Percentiles rank a stretch among this genome's conserved stretches.
These are phyloP conservation scores for Diplocarpon mali DNA, from an alignment of 2,329 filamentous ascomycete species.

Conservation along the genomic window DNA sequence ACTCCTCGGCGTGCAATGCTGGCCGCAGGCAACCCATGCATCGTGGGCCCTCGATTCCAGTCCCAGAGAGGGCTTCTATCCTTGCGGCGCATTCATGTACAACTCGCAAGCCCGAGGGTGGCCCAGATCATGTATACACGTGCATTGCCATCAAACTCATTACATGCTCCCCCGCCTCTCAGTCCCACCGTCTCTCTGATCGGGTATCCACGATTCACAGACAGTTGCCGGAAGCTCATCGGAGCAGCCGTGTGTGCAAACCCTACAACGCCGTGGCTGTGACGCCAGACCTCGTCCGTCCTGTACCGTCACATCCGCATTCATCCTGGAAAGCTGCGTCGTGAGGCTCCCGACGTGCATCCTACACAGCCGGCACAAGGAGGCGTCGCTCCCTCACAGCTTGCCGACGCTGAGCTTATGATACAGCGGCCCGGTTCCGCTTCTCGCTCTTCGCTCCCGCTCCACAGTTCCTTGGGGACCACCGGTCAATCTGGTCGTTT, in stretches of 20 bases:
- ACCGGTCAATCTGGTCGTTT: constrained; percentile 31
- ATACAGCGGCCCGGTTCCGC: constrained; percentile 30
- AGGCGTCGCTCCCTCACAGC: constrained; percentile 5
- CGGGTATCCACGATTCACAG: constrained; percentile 8
- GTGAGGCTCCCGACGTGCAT: neutral
- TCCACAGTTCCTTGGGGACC: constrained; percentile 30
- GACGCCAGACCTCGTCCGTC: neutral
- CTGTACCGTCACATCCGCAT: neutral
- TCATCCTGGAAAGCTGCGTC: too few relatives aligned
- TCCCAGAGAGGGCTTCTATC: neutral
- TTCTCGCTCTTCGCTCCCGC: constrained; percentile 34
- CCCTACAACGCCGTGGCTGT: constrained; percentile 1
- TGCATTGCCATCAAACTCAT: constrained; percentile 5
- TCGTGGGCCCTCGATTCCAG: too few relatives aligned
- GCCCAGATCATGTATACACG: neutral
- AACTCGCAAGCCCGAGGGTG: neutral
- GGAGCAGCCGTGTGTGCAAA: neutral
- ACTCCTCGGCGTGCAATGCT: too few relatives aligned
- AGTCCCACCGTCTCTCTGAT: neutral
- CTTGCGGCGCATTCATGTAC: neutral
- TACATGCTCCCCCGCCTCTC: neutral
- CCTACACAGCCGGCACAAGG: neutral
- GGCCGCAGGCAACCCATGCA: too few relatives aligned
- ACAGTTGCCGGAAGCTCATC: constrained; percentile 6
- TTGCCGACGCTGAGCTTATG: constrained; percentile 19